A percentile compares a stretch with the other conserved stretches of the same genome.
phyloP scores from a whole-genome alignment of 1,284 basidiomycete species.

The Gomphus bonarii region DNA sequence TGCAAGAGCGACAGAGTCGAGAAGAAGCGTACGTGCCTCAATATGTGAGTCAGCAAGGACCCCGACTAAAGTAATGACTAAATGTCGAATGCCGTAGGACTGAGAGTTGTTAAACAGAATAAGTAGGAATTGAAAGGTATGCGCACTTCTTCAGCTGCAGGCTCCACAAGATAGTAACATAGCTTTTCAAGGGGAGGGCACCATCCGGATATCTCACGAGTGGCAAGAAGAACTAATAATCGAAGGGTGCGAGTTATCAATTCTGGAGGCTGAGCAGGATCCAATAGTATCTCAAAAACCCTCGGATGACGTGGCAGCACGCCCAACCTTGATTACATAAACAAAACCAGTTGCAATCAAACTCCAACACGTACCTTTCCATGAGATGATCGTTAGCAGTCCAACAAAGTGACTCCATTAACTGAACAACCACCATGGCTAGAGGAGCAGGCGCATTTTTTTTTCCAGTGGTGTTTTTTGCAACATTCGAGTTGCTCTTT shows the following conservation, averaged over 20 bases:
- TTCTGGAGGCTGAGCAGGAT: constrained; percentile 37
- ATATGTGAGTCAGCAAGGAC: constrained; percentile 42
- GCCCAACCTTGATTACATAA: constrained; percentile 26
- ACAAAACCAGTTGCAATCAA: neutral
- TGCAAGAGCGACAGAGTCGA: constrained; percentile 43
- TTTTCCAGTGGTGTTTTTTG: neutral
- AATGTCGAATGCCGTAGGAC: neutral
- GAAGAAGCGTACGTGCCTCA: constrained; percentile 38
- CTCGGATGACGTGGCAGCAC: constrained; percentile 26
- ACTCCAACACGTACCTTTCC: neutral
- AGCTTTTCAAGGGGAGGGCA: neutral
- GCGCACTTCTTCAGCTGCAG: neutral
- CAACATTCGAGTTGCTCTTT: neutral
- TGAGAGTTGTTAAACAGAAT: neutral
- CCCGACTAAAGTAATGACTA: constrained; percentile 44
- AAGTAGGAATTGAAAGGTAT: neutral
- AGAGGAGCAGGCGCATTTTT: neutral
- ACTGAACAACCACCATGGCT: constrained; percentile 30
- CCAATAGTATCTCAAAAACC: constrained; percentile 38
- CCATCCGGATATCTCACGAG: constrained; percentile 33
- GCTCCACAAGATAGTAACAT: constrained; percentile 1
- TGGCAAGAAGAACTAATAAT: constrained; percentile 43
- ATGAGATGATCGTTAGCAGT: constrained; percentile 16
- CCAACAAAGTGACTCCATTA: constrained; percentile 47
- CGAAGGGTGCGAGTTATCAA: constrained; percentile 36